These are phyloP conservation scores for Yamadazyma endophytica DNA, from an alignment of 805 yeast species.

Conservation along the genomic window DNA sequence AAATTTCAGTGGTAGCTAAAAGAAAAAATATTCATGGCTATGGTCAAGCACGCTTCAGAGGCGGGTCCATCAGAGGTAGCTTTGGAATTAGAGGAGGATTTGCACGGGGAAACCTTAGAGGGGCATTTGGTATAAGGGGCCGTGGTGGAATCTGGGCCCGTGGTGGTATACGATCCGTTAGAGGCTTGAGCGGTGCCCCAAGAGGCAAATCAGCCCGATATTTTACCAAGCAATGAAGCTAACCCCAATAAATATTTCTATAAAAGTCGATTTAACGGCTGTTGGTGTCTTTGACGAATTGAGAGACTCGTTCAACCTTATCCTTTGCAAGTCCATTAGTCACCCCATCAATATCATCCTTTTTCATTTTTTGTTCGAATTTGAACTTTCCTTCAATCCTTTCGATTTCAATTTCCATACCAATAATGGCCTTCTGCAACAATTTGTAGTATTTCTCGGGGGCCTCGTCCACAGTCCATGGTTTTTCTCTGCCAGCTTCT, in stretches of 20 bases:
- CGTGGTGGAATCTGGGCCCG: too few relatives aligned
- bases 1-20: conserved; percentile 69
- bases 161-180: too few relatives aligned
- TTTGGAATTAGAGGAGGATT: too few relatives aligned
- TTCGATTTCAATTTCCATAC: conserved; percentile 49
- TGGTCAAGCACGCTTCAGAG: conserved; percentile 9
- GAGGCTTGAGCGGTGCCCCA: too few relatives aligned
- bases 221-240: too few relatives aligned
- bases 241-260: too few relatives aligned
- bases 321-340: conserved; percentile 43
- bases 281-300: conserved; percentile 18
- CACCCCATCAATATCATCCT: conserved; percentile 49
- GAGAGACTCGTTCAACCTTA: conserved; percentile 22
- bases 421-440: conserved; percentile 49
- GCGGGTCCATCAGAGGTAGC: conserved; percentile 15
- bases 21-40: conserved; percentile 81
- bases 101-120: too few relatives aligned
- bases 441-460: conserved; percentile 44
- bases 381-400: conserved; percentile 52
- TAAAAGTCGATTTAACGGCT: too few relatives aligned
- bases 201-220: too few relatives aligned
- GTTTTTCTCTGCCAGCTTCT: conserved; percentile 37
- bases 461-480: conserved; percentile 58
- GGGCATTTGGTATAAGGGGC: too few relatives aligned
- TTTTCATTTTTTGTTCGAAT: conserved; percentile 48